Evolutionary conservation across 345 rosid genomes (phyloP).

Genomic region (Arabis alpina): DNA sequence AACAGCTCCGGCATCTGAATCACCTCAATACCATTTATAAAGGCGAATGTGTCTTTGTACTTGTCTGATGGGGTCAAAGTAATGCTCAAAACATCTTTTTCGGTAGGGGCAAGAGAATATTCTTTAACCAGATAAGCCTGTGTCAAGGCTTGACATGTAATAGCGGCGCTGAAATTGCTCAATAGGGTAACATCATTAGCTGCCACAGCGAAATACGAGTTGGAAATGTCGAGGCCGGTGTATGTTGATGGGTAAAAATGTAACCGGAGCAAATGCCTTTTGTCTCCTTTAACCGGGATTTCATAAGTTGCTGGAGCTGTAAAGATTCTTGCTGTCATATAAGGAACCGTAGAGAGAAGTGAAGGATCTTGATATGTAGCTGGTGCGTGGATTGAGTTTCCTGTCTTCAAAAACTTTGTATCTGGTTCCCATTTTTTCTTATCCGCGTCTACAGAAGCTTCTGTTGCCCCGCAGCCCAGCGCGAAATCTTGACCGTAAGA

Average conservation of each 20-base stretch:
- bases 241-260: conserved; percentile 74
- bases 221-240: conserved; percentile 46
- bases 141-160: conserved; percentile 74
- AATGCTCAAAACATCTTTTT: conserved; percentile 45
- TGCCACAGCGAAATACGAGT: conserved; percentile 63
- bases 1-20: conserved; percentile 61
- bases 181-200: conserved; percentile 59
- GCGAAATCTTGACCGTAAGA: conserved; percentile 35
- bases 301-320: conserved; percentile 55
- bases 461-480: conserved; percentile 60
- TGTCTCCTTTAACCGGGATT: conserved; percentile 48
- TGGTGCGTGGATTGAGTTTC: conserved; percentile 42
- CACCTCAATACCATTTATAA: conserved; percentile 79
- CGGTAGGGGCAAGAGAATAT: conserved; percentile 58
- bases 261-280: conserved; percentile 57
- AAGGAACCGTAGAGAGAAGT: conserved; percentile 63
- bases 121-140: conserved; percentile 72
- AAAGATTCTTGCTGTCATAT: conserved; percentile 77
- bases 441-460: conserved; percentile 53
- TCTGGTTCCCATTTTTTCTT: conserved; percentile 71
- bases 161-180: conserved; percentile 72
- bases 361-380: conserved; percentile 75
- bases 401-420: conserved; percentile 48
- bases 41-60: conserved; percentile 53
- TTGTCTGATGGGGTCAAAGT: conserved; percentile 58